Conservation (phyloP, 129 eudicot species). For the Scalesia atractyloides region DNA sequence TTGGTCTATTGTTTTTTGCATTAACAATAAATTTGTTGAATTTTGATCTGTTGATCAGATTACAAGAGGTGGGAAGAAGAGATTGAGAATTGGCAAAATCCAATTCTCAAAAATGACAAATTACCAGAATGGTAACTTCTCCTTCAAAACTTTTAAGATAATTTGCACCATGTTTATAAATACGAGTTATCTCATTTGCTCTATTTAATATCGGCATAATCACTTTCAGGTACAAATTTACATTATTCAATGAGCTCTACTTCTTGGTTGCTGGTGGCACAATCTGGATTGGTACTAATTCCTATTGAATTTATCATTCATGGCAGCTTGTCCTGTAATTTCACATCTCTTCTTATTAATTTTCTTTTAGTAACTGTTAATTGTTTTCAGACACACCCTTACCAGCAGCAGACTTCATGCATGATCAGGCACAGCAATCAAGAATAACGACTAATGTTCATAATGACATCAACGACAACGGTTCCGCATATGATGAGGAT, state of each 20-base stretch:
- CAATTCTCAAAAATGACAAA: slow-evolving; percentile 72
- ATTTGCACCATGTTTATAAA: not conserved
- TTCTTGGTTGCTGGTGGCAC: slow-evolving; percentile 98
- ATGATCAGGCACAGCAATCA: slow-evolving; percentile 25
- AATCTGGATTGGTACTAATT: slow-evolving; percentile 83
- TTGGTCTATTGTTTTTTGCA: not conserved
- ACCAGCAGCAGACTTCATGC: slow-evolving; percentile 50
- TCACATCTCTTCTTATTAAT: not conserved
- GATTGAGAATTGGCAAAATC: slow-evolving; percentile 93
- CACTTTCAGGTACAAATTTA: slow-evolving; percentile 84
- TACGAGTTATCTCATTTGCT: not conserved
- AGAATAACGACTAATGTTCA: slow-evolving; percentile 14
- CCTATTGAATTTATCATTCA: not conserved
- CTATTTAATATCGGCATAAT: not conserved
- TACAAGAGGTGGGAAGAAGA: slow-evolving; percentile 98
- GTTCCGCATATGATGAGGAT: slow-evolving; percentile 31
- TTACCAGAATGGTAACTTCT: slow-evolving; percentile 89
- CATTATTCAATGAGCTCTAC: slow-evolving; percentile 94
- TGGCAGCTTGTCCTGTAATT: not conserved
- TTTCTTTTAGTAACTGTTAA: not conserved
- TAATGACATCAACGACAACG: slow-evolving; percentile 12
- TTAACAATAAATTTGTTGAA: not conserved
- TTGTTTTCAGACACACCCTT: slow-evolving; percentile 49
- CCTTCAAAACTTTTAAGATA: not conserved
- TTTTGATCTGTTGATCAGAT: slow-evolving; percentile 42